A percentile compares a stretch with the other conserved stretches of the same genome.
Evolutionary conservation across 202 grass and related monocot genomes (phyloP).

Genomic region (Bolboschoenoplectus hybrid): DNA sequence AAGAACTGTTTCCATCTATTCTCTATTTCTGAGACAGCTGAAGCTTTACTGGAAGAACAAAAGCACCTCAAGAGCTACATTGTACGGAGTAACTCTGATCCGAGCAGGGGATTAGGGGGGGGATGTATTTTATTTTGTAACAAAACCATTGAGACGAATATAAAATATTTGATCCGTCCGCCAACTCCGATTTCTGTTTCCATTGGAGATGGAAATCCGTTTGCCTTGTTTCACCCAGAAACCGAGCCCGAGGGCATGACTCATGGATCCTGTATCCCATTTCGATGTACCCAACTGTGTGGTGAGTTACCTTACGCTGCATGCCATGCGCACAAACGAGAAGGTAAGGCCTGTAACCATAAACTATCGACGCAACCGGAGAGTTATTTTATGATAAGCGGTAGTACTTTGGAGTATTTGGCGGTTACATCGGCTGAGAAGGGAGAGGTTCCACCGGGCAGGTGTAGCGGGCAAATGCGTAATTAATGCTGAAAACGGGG

Average conservation of each 20-base stretch:
- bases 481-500: conserved; percentile 26
- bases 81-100: not conserved
- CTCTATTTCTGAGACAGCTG: not conserved
- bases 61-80: not conserved
- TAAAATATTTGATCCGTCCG: too few species aligned
- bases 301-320: not conserved
- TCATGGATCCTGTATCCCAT: not conserved
- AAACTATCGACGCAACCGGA: not conserved
- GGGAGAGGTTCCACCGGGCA: not conserved
- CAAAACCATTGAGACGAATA: too few species aligned
- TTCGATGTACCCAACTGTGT: not conserved
- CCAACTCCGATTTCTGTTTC: not conserved
- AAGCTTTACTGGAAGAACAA: not conserved
- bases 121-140: too few species aligned
- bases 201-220: not conserved
- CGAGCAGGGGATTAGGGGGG: not conserved
- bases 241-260: not conserved
- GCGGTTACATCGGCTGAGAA: not conserved
- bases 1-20: not conserved
- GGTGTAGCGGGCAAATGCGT: conserved; percentile 28
- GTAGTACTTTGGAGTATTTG: not conserved
- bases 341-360: not conserved
- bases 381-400: not conserved
- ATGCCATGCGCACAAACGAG: not conserved
- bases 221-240: not conserved